These are phyloP conservation scores for Peniophora sp. DNA, from an alignment of 1,284 basidiomycete species.

Conservation along the genomic window DNA sequence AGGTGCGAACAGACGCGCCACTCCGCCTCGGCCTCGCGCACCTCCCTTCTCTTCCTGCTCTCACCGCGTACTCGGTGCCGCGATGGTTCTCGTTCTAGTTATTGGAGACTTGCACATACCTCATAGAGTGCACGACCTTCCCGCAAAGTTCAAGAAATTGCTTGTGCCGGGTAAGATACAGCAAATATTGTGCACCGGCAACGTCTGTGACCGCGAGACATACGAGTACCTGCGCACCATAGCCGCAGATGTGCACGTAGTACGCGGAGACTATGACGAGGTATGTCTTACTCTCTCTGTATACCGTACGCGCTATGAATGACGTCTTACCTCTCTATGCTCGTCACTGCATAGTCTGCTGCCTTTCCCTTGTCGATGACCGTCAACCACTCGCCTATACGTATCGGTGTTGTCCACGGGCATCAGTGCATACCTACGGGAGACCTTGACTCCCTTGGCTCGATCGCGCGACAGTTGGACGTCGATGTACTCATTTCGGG, in stretches of 20 bases:
- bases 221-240: constrained; percentile 97
- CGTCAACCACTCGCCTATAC: constrained; percentile 81
- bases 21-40: neutral
- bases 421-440: constrained; percentile 93
- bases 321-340: neutral
- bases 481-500: constrained; percentile 94
- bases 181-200: constrained; percentile 96
- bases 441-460: constrained; percentile 82
- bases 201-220: constrained; percentile 95
- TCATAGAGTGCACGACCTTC: constrained; percentile 82
- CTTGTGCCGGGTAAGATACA: constrained; percentile 96
- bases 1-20: neutral
- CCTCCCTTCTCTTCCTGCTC: neutral
- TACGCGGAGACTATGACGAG: constrained; percentile 95
- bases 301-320: neutral
- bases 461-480: constrained; percentile 91
- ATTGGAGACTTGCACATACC: constrained; percentile 96
- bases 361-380: constrained; percentile 80
- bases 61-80: constrained; percentile 4
- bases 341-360: constrained; percentile 22
- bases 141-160: constrained; percentile 95
- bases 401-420: constrained; percentile 90
- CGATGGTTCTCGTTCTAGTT: constrained; percentile 83
- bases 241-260: constrained; percentile 89
- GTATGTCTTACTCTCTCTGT: constrained; percentile 32